Evolutionary conservation across 495 filamentous ascomycete species (phyloP).

Genomic region (Aspergillus funiculosus): DNA sequence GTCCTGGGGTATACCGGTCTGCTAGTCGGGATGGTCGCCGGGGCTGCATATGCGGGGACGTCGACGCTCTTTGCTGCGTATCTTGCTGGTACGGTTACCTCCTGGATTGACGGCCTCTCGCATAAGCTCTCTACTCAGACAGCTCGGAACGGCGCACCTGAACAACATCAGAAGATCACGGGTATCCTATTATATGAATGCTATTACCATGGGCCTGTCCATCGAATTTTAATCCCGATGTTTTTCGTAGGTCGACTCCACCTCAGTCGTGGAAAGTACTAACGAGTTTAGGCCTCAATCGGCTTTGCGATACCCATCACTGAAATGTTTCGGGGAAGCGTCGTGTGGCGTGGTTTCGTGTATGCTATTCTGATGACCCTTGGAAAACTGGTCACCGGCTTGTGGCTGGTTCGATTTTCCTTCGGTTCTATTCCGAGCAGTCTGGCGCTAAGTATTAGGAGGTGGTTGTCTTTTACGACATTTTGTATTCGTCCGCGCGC

Average conservation of each 20-base stretch:
- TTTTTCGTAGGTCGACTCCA: slow-evolving; percentile 57
- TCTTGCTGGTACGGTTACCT: slow-evolving; percentile 55
- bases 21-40: slow-evolving; percentile 51
- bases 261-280: not conserved
- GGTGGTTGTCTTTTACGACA: slow-evolving; percentile 1
- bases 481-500: slow-evolving; percentile 6
- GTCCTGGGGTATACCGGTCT: slow-evolving; percentile 39
- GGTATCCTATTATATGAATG: slow-evolving; percentile 45
- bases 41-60: slow-evolving; percentile 56
- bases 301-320: slow-evolving; percentile 75
- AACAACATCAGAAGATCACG: slow-evolving; percentile 13
- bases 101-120: slow-evolving; percentile 46
- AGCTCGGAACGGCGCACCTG: too few species aligned
- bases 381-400: slow-evolving; percentile 57
- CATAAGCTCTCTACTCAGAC: not conserved
- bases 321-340: slow-evolving; percentile 55
- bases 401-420: slow-evolving; percentile 56
- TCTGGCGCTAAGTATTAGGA: slow-evolving; percentile 1
- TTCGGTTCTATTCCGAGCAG: not conserved
- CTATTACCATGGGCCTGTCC: slow-evolving; percentile 49
- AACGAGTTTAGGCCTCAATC: slow-evolving; percentile 52
- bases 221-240: slow-evolving; percentile 58
- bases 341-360: slow-evolving; percentile 67
- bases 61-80: slow-evolving; percentile 68
- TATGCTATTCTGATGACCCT: slow-evolving; percentile 66